Evolutionary conservation across 495 filamentous ascomycete species (phyloP), one percentile per base, ranked within the genome.

Genomic region (Venustampulla echinocandica): DNA sequence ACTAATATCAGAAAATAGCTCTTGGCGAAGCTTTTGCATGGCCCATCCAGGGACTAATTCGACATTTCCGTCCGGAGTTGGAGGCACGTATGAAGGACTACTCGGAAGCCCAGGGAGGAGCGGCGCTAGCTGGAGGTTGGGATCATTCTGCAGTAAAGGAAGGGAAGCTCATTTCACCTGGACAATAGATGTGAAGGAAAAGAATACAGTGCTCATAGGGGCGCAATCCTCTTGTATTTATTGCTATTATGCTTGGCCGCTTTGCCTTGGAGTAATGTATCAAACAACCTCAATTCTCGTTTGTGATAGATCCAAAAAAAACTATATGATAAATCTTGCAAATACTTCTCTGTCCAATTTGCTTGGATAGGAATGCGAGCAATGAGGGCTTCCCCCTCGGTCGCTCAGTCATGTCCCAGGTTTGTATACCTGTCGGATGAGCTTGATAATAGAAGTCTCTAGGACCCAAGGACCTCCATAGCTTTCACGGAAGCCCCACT

Each of bases 1-100:
- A 51, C 56, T 57, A 32, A 59, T 44, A 36, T 32, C 4, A 22
- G 4, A n/a, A 13, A 33, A 4, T 48, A 82, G 79, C 92, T 63
- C 71, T 98, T 49, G 92, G 92, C 48, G 92, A 98, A 70, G 92
- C 92, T 34, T 98, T 98, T 57, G 89, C 92, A 50, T 98, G 92
- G 92, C 92, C 92, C 56, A 79, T 97, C 56, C 92, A 98, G 70
- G 92, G 92, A 63, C 75, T 98, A 52, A 96, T 98, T 67, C 81
- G 92, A 53, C 92, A 98, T 68, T 98, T 98, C 73, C 75, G 92
- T 54, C 93, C 90, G 23, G 90, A 98, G 65, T 68, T 98, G 44
- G 89, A 97, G 75, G 83, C 81, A 21, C 75, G 90, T 52, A 90
- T 97, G 67, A 72, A 77, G 63, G 77, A 82, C 42, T 87, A 82